Percentiles rank a stretch among this genome's conserved stretches.
Conservation (phyloP, 116 monocot species). For the Trichopus zeylanicus region DNA sequence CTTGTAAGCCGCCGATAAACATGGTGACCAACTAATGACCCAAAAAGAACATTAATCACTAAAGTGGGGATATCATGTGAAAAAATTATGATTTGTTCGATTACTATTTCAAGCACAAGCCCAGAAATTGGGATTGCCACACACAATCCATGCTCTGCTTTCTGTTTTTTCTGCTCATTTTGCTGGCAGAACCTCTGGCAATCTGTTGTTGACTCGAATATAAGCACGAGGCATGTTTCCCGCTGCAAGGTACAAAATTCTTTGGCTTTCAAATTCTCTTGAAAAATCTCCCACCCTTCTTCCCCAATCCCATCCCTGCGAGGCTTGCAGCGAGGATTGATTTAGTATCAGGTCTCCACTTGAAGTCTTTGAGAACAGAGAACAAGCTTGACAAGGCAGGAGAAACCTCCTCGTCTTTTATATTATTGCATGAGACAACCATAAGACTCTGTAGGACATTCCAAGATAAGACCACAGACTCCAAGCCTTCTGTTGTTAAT, state of each 20-base stretch:
- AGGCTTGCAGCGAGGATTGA: conserved; percentile 51
- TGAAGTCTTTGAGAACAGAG: conserved; percentile 74
- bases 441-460: conserved; percentile 61
- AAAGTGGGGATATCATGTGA: too few relatives aligned
- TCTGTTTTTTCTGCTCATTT: too few relatives aligned
- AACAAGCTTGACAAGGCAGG: conserved; percentile 65
- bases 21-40: too few relatives aligned
- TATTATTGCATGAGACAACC: conserved; percentile 75
- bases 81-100: too few relatives aligned
- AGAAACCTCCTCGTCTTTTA: conserved; percentile 56
- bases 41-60: too few relatives aligned
- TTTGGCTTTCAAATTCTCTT: conserved; percentile 28
- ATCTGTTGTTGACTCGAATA: too few relatives aligned
- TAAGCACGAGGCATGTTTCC: neutral
- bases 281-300: conserved; percentile 82
- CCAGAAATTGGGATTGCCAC: too few relatives aligned
- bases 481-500: conserved; percentile 69
- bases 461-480: conserved; percentile 66
- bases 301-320: conserved; percentile 71
- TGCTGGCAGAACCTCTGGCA: too few relatives aligned
- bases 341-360: conserved; percentile 89
- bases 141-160: too few relatives aligned
- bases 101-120: too few relatives aligned
- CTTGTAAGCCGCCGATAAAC: too few relatives aligned
- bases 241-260: neutral